Base-by-base conservation (phyloP, 1,284 basidiomycete species). In the Termitomyces sp. region DNA sequence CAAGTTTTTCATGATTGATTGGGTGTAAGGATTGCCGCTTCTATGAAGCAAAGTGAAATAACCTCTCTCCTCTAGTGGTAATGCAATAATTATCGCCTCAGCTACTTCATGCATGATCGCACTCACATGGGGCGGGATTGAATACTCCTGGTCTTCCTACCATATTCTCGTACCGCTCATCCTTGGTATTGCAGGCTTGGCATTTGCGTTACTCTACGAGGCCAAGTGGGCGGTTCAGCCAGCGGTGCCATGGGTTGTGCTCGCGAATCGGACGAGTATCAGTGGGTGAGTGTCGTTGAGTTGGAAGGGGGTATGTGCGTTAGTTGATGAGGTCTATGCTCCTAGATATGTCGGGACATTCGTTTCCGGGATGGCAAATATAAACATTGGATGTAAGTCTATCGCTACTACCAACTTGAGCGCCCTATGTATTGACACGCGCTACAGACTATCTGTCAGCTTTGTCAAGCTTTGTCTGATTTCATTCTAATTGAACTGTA, bases 1-100 rank as follows among this genome's bases (percentile, higher is more conserved):
- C 34, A 73, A 73, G 55, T 39, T 74, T 13, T 48, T 43, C 45
- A 47, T n/a, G 18, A 64, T 75, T 28, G 73, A 76, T 56, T 74
- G 72, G 72, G 62, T 71, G 70, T 72, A 53, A 38, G 71, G 4
- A 39, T 2, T n/a, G n/a, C 11, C 14, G 28, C 14, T 43, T 24
- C 24, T 30, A 43, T 16, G 26, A 14, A 9, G 11, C 41, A 16
- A 18, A 40, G 18, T 40, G 38, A 40, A 46, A 55, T 69, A 1
- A 34, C 33, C 14, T 34, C 33, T 13, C n/a, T n/a, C 14, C n/a
- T 7, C 13, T n/a, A 37, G 38, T 40, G 38, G 38, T 2, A 40
- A 40, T 10, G 38, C 38, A 10, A 40, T 40, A 18, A 40, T 40
- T 3, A 19, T 40, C 7, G 38, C 38, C 13, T 40, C 38, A 5